Base-by-base conservation (phyloP, 2,329 filamentous ascomycete species). In the Ophiocordyceps robertsii region DNA sequence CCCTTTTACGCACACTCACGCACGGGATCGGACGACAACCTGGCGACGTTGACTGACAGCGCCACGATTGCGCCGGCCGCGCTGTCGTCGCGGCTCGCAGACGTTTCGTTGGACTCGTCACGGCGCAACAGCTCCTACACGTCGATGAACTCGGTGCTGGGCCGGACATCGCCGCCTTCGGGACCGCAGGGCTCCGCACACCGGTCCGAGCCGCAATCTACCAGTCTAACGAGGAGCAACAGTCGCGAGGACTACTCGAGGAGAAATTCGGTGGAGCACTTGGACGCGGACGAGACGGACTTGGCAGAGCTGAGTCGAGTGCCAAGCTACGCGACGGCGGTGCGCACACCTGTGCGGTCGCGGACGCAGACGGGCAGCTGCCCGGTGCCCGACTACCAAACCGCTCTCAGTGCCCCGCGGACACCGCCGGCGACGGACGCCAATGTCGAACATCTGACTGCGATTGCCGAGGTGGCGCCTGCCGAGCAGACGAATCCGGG, bases 1-100 rank as follows among this genome's bases (percentile, higher is more conserved):
- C 92, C 92, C 0, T 81, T 87, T 52, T 80, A 79, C 53, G 73
- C 69, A 8, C 75, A 77, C 40, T 82, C 84, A 42, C 79, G 87
- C 43, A 75, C 81, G 38, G 81, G 83, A 6, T 96, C 90, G 0
- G 67, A 73, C 10, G 92, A 96, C 53, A 90, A 95, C 55, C 68
- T 96, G 39, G 39, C 75, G 70, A 4, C 65, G 78, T 56, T 63
- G 41, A 48, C 51, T 2, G 52, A 59, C 44, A 53, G 51, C 39
- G 49, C 49, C 12, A 54, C 58, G 12, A 51, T 65, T 12, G 52
- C 62, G 13, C 73, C 72, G n/a, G 72, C 70, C 29, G 71, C 63
- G 45, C 72, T 75, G 50, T 85, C 60, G 62, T 82, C 61, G 62
- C 80, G 61, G 42, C 69, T 95, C 46, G 85, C 90, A 47, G 80